Conservation (phyloP, 1,284 basidiomycete genomes). For the Chalciporus sp. region DNA sequence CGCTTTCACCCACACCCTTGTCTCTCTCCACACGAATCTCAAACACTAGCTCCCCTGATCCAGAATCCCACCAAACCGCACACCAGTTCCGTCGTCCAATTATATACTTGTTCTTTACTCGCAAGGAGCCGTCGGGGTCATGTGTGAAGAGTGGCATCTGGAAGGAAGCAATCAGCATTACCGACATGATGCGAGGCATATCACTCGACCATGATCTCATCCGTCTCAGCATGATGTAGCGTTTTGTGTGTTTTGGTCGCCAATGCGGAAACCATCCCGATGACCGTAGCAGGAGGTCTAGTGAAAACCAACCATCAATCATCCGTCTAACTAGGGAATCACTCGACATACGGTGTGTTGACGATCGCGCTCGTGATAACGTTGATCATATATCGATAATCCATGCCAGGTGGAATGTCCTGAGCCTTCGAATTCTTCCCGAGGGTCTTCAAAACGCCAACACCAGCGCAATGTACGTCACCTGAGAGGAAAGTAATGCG, state of each 20-base stretch:
- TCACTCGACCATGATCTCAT: slow-evolving; percentile 78
- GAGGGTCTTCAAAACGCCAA: slow-evolving; percentile 77
- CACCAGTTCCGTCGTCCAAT: slow-evolving; percentile 94
- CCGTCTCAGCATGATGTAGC: slow-evolving; percentile 72
- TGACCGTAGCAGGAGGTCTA: slow-evolving; percentile 76
- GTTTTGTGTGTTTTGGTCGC: slow-evolving; percentile 86
- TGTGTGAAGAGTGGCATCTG: slow-evolving; percentile 79
- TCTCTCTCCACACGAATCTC: slow-evolving; percentile 86
- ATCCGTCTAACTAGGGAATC: not conserved
- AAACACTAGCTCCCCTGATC: slow-evolving; percentile 75
- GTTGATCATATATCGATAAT: slow-evolving; percentile 89
- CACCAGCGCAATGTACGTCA: slow-evolving; percentile 89
- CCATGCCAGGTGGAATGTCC: slow-evolving; percentile 54
- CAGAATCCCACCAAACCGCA: slow-evolving; percentile 63
- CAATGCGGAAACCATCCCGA: slow-evolving; percentile 80
- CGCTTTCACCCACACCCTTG: slow-evolving; percentile 79
- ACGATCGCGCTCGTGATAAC: slow-evolving; percentile 80
- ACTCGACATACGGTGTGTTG: slow-evolving; percentile 68
- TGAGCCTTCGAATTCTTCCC: slow-evolving; percentile 47
- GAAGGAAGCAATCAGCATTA: not conserved
- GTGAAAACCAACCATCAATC: slow-evolving; percentile 21
- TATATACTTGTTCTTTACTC: slow-evolving; percentile 71
- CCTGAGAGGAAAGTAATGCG: slow-evolving; percentile 87
- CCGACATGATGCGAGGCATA: not conserved
- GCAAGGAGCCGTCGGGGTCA: slow-evolving; percentile 74